Evolutionary conservation across 2,329 filamentous ascomycete genomes (phyloP).

Genomic region (Fusarium papillatum): DNA sequence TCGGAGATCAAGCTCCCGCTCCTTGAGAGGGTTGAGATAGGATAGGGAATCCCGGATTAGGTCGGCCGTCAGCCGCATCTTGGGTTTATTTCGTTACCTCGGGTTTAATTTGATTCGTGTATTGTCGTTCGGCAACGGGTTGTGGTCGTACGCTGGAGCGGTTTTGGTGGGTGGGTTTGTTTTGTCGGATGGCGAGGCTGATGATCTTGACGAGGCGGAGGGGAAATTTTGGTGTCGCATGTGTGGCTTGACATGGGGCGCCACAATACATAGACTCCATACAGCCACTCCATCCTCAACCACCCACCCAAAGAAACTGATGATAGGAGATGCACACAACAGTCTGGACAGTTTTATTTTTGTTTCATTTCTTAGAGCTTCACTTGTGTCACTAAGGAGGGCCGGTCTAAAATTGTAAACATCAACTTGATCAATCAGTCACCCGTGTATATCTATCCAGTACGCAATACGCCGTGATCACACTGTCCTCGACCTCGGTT

Average conservation of each 20-base stretch:
- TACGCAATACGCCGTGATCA: slow-evolving; percentile 16
- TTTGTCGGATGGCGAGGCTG: slow-evolving; percentile 46
- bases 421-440: neutral
- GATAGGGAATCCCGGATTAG: slow-evolving; percentile 95
- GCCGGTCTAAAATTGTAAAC: too few relatives aligned
- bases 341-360: neutral
- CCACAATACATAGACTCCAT: slow-evolving; percentile 11
- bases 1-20: slow-evolving; percentile 99
- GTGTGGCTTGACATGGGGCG: slow-evolving; percentile 30
- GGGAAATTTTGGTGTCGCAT: slow-evolving; percentile 47
- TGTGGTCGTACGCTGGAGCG: slow-evolving; percentile 1
- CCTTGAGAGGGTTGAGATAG: slow-evolving; percentile 98
- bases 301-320: neutral
- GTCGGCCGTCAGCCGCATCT: slow-evolving; percentile 96
- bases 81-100: slow-evolving; percentile 48
- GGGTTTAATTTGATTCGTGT: slow-evolving; percentile 5
- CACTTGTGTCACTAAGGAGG: neutral
- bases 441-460: neutral
- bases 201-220: slow-evolving; percentile 46
- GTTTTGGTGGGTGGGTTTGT: slow-evolving; percentile 21
- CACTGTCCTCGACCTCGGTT: slow-evolving; percentile 21
- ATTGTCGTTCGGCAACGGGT: neutral
- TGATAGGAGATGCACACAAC: neutral
- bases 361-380: neutral
- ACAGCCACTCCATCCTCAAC: slow-evolving; percentile 20